Conservation (phyloP, 2,329 filamentous ascomycete genomes). For the Proliferodiscus dingleyae region DNA sequence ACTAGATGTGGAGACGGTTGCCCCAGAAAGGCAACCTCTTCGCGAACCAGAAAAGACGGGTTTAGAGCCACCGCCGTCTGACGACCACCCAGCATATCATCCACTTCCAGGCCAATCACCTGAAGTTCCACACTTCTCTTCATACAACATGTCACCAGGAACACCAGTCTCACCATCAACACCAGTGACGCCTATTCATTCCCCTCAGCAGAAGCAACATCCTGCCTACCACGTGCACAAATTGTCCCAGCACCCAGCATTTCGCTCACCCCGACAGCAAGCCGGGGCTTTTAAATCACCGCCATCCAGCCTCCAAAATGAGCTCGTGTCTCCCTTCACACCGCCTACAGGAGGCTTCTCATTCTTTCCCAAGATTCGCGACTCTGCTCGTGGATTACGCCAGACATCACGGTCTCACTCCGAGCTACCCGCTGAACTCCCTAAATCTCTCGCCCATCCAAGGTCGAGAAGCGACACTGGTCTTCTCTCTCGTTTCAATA, state of each 20-base stretch:
- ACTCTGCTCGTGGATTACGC: background rate
- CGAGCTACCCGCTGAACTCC: slow-evolving; percentile 1
- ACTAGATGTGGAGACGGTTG: background rate
- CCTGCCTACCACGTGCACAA: slow-evolving; percentile 19
- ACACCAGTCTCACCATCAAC: slow-evolving; percentile 6
- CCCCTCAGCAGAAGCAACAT: slow-evolving; percentile 12
- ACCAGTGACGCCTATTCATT: slow-evolving; percentile 12
- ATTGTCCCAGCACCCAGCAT: slow-evolving; percentile 17
- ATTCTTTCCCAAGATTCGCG: background rate
- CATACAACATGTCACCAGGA: slow-evolving; percentile 3
- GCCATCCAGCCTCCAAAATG: slow-evolving; percentile 2
- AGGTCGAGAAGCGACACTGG: background rate
- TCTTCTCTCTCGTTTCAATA: slow-evolving; percentile 2
- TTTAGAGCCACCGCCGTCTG: slow-evolving; percentile 11
- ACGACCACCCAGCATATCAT: slow-evolving; percentile 18
- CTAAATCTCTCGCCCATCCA: background rate
- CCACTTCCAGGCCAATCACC: slow-evolving; percentile 11
- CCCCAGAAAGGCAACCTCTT: slow-evolving; percentile 6
- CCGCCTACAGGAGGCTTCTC: background rate
- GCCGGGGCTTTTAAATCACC: background rate
- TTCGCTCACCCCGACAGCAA: slow-evolving; percentile 7
- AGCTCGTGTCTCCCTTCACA: slow-evolving; percentile 1
- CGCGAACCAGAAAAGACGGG: slow-evolving; percentile 11
- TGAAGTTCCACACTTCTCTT: slow-evolving; percentile 9
- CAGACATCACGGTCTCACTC: too few species aligned